These are phyloP conservation scores for Zymoseptoria crescenta DNA, from an alignment of 2,329 filamentous ascomycete genomes.

Conservation along the genomic window DNA sequence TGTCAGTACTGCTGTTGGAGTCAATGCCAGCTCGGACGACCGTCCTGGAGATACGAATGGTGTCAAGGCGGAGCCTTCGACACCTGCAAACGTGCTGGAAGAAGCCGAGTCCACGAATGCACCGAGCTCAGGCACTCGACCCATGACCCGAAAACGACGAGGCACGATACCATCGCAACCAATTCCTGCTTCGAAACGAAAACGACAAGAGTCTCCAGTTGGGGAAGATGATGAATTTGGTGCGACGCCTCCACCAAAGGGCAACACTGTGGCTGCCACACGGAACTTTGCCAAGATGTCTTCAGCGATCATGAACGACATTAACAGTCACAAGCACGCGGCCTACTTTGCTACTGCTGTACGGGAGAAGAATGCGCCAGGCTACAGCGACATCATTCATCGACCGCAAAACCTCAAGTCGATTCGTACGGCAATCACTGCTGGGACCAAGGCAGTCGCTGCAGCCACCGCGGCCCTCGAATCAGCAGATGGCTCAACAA, in stretches of 20 bases:
- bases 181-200: constrained; percentile 33
- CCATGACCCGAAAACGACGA: constrained; percentile 27
- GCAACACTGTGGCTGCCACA: constrained; percentile 35
- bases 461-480: constrained; percentile 37
- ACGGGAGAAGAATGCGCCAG: constrained; percentile 43
- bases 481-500: constrained; percentile 35
- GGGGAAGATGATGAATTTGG: constrained; percentile 11
- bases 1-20: constrained; percentile 39
- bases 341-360: constrained; percentile 44
- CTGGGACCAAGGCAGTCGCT: constrained; percentile 52
- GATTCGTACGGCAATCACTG: constrained; percentile 41
- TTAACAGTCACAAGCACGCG: constrained; percentile 45
- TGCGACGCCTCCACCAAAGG: constrained; percentile 19
- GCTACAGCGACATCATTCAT: constrained; percentile 46
- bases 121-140: constrained; percentile 17
- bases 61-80: constrained; percentile 43
- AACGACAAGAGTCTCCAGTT: constrained; percentile 29
- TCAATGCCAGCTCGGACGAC: constrained; percentile 31
- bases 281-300: constrained; percentile 44
- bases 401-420: constrained; percentile 46
- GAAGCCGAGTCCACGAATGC: constrained; percentile 27
- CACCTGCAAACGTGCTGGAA: constrained; percentile 36
- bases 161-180: constrained; percentile 27
- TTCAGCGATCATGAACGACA: constrained; percentile 44
- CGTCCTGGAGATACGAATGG: constrained; percentile 32